phyloP scores from a whole-genome alignment of 352 stramenopile species.

The Thraustochytrium sp. region DNA sequence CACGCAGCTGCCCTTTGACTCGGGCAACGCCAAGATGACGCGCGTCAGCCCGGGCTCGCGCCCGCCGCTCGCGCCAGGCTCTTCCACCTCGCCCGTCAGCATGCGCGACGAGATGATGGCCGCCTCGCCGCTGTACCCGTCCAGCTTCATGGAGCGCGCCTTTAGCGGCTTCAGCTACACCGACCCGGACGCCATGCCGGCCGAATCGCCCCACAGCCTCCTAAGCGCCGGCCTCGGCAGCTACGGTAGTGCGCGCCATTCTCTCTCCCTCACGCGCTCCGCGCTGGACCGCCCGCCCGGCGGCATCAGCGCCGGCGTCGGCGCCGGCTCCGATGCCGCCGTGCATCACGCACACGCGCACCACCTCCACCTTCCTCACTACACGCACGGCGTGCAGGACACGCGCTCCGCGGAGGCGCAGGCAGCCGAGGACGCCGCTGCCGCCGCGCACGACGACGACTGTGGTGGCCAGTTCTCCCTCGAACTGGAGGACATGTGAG shows the following conservation, averaged over 20 bases:
- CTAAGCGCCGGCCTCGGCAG: not conserved
- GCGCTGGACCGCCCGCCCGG: not conserved
- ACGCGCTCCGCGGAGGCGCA: not conserved
- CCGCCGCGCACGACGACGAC: not conserved
- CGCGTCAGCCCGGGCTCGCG: not conserved
- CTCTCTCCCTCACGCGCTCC: not conserved
- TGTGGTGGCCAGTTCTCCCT: conserved; percentile 10
- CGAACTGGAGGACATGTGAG: conserved; percentile 25
- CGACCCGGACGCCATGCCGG: not conserved
- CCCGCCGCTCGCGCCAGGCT: not conserved
- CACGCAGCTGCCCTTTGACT: conserved; percentile 18
- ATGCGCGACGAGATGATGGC: conserved; percentile 16
- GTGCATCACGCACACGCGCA: not conserved
- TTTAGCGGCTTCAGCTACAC: conserved; percentile 40
- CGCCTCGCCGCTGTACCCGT: not conserved
- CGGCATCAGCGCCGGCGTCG: not conserved
- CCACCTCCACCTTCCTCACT: not conserved
- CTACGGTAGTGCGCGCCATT: not conserved
- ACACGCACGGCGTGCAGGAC: not conserved
- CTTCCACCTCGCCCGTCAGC: not conserved
- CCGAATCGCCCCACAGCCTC: not conserved
- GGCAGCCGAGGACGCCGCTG: not conserved
- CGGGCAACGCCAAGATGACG: not conserved
- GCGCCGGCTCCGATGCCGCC: not conserved
- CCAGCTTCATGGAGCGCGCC: conserved; percentile 27